phyloP scores from a whole-genome alignment of 331 rosid genomes.

The Telfairia occidentalis region DNA sequence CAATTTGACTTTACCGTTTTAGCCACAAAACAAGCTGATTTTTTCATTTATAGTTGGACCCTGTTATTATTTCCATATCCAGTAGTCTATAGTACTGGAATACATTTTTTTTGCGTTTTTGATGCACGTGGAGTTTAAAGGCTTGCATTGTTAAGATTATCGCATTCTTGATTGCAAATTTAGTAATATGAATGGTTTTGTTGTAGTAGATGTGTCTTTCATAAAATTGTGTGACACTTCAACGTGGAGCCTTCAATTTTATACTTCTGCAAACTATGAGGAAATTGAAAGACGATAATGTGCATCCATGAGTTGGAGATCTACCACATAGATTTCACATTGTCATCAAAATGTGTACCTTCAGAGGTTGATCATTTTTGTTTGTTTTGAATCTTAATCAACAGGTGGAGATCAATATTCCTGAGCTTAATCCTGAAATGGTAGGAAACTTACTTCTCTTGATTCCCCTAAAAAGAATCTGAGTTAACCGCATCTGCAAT shows the following conservation, averaged over 20 bases:
- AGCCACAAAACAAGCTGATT: not conserved
- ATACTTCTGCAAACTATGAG: not conserved
- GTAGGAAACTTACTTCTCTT: slow-evolving; percentile 31
- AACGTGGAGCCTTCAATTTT: not conserved
- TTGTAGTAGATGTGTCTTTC: not conserved
- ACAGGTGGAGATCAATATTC: slow-evolving; percentile 92
- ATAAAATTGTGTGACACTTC: not conserved
- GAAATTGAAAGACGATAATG: not conserved
- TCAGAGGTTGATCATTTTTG: slow-evolving; percentile 15
- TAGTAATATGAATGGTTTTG: not conserved
- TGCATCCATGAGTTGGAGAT: not conserved
- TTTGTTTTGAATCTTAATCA: slow-evolving; percentile 21
- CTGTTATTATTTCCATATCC: not conserved
- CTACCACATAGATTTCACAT: not conserved
- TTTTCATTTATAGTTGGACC: not conserved
- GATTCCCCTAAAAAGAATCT: not conserved
- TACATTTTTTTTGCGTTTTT: not conserved
- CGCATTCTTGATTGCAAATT: not conserved
- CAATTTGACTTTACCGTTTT: not conserved
- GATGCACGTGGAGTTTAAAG: not conserved
- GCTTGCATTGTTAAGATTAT: not conserved
- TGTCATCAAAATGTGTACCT: not conserved
- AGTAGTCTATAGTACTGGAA: not conserved
- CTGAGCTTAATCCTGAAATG: slow-evolving; percentile 92
- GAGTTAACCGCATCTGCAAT: slow-evolving; percentile 29